These are phyloP conservation scores for Tremella mesenterica DNA, from an alignment of 768 basidiomycete genomes.

Conservation along the genomic window DNA sequence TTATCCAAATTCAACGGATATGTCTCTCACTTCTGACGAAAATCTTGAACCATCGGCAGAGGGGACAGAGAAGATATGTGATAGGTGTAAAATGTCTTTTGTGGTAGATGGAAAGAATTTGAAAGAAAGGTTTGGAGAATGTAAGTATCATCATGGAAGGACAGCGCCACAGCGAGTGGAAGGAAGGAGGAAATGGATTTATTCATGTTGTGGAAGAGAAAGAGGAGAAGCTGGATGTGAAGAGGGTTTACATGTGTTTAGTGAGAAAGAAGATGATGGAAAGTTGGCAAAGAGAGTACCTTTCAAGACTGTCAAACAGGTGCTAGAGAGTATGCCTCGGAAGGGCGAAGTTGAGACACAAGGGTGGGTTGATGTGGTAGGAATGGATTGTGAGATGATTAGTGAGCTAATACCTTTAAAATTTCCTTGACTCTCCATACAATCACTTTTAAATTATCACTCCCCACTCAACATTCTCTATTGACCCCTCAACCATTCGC, in stretches of 20 bases:
- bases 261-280: slow-evolving; percentile 52
- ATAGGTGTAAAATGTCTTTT: slow-evolving; percentile 66
- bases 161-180: slow-evolving; percentile 55
- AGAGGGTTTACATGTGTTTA: slow-evolving; percentile 70
- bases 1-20: slow-evolving; percentile 62
- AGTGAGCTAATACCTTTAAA: slow-evolving; percentile 21
- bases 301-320: slow-evolving; percentile 27
- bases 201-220: slow-evolving; percentile 29
- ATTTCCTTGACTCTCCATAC: not conserved
- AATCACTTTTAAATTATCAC: too few species aligned
- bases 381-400: slow-evolving; percentile 94
- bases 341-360: slow-evolving; percentile 5
- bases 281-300: slow-evolving; percentile 23
- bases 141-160: slow-evolving; percentile 76
- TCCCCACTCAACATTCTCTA: too few species aligned
- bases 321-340: slow-evolving; percentile 8
- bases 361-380: slow-evolving; percentile 60
- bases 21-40: slow-evolving; percentile 46
- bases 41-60: slow-evolving; percentile 56
- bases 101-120: slow-evolving; percentile 53
- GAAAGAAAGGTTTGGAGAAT: slow-evolving; percentile 49
- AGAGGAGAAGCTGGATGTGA: slow-evolving; percentile 36
- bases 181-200: slow-evolving; percentile 57
- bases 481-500: too few species aligned
- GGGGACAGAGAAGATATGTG: slow-evolving; percentile 59